These are phyloP conservation scores for Lipomyces chichibuensis DNA, from an alignment of 805 yeast species.

Conservation along the genomic window DNA sequence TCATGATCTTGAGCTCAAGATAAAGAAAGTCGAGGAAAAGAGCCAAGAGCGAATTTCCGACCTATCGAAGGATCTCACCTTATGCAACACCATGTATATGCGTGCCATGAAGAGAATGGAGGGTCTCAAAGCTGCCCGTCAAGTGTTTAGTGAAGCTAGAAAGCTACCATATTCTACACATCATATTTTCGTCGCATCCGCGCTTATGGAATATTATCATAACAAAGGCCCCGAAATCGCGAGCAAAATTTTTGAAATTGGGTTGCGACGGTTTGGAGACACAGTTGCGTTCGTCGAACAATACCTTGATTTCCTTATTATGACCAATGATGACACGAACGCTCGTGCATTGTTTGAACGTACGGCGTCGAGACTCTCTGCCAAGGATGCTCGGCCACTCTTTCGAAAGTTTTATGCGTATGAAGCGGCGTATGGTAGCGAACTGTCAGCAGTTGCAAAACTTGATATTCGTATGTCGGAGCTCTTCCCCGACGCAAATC, in stretches of 20 bases:
- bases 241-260: slow-evolving; percentile 74
- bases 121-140: slow-evolving; percentile 74
- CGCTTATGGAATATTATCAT: slow-evolving; percentile 72
- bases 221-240: slow-evolving; percentile 65
- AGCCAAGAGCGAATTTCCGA: slow-evolving; percentile 36
- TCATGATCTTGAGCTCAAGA: slow-evolving; percentile 4
- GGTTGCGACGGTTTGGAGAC: slow-evolving; percentile 60
- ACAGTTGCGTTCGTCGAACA: slow-evolving; percentile 65
- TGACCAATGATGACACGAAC: slow-evolving; percentile 68
- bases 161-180: slow-evolving; percentile 64
- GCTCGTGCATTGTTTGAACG: slow-evolving; percentile 84
- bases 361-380: slow-evolving; percentile 59
- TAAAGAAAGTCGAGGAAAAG: slow-evolving; percentile 33
- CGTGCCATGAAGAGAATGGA: slow-evolving; percentile 65
- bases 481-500: slow-evolving; percentile 62
- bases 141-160: slow-evolving; percentile 69
- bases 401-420: slow-evolving; percentile 64
- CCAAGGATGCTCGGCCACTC: slow-evolving; percentile 49
- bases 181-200: slow-evolving; percentile 80
- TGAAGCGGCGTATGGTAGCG: slow-evolving; percentile 68
- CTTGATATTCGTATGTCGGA: slow-evolving; percentile 69
- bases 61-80: slow-evolving; percentile 54
- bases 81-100: slow-evolving; percentile 71
- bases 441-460: slow-evolving; percentile 63
- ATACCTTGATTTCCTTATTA: slow-evolving; percentile 73